A percentile compares a stretch with the other conserved stretches of the same genome.
Conservation (phyloP, 2,329 filamentous ascomycete genomes). For the Rhynchosporium secalis region DNA sequence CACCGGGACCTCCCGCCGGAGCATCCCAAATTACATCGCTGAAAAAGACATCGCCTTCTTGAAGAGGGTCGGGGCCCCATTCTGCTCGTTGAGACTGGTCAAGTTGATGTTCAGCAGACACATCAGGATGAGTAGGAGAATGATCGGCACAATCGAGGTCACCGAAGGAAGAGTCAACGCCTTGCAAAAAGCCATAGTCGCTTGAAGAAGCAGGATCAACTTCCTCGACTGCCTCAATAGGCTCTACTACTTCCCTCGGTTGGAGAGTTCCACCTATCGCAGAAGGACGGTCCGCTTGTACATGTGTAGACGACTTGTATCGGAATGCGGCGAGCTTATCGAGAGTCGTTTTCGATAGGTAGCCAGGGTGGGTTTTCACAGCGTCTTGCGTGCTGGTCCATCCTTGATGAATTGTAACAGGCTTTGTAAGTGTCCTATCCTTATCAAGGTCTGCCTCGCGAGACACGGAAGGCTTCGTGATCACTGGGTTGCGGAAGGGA, state of each 20-base stretch:
- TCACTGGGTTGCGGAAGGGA: conserved; percentile 28
- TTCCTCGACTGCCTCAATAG: not conserved
- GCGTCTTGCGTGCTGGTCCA: conserved; percentile 36
- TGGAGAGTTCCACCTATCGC: not conserved
- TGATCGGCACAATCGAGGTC: not conserved
- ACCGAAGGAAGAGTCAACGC: not conserved
- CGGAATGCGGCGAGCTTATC: conserved; percentile 33
- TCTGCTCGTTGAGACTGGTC: not conserved
- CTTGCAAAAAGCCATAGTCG: not conserved
- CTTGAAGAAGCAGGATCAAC: not conserved
- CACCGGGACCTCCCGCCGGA: not conserved
- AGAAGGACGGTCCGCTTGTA: not conserved
- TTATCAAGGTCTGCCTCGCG: conserved; percentile 10
- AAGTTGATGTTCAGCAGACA: not conserved
- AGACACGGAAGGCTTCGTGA: conserved; percentile 31
- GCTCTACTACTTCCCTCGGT: not conserved
- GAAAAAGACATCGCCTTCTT: conserved; percentile 18
- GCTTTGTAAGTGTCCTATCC: not conserved
- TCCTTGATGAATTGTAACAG: conserved; percentile 27
- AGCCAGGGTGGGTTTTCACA: conserved; percentile 25
- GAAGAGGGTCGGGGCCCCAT: conserved; percentile 12
- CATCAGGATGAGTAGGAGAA: not conserved
- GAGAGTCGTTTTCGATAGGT: conserved; percentile 32
- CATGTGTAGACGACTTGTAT: conserved; percentile 13
- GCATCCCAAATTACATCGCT: conserved; percentile 23